A percentile compares a stretch with the other conserved stretches of the same genome.
These are phyloP conservation scores for Orobanche coerulescens DNA, from an alignment of 257 asterid genomes.

Conservation along the genomic window DNA sequence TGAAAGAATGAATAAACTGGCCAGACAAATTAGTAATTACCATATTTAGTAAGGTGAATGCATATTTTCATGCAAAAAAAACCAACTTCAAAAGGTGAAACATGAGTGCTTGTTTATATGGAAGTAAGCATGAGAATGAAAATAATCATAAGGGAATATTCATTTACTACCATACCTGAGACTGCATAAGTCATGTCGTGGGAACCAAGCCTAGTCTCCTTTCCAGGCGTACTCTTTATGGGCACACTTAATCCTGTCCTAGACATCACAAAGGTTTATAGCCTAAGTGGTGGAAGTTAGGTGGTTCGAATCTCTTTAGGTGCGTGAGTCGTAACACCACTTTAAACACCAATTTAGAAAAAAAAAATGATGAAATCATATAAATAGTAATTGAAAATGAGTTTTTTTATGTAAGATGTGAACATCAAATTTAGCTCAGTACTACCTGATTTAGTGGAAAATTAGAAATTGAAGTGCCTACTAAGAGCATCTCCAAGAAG, in stretches of 20 bases:
- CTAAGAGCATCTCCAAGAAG: neutral
- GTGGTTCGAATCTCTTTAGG: too few species aligned
- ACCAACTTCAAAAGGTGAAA: neutral
- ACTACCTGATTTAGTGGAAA: neutral
- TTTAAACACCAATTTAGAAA: too few species aligned
- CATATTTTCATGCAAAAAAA: too few species aligned
- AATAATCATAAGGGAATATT: too few species aligned
- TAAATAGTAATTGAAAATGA: too few species aligned
- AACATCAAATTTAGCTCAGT: neutral
- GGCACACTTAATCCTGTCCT: neutral
- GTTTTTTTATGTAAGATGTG: too few species aligned
- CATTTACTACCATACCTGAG: too few species aligned
- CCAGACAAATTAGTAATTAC: too few species aligned
- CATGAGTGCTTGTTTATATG: neutral
- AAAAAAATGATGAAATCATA: too few species aligned
- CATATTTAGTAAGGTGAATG: neutral
- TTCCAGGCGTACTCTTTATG: neutral
- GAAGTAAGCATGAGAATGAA: neutral
- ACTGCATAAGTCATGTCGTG: neutral
- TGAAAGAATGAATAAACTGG: too few species aligned
- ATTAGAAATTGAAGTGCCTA: neutral
- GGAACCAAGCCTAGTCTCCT: neutral
- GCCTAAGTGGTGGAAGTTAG: too few species aligned
- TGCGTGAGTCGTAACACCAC: too few species aligned
- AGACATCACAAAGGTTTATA: neutral